Base-by-base conservation (phyloP, 805 yeast species). In the Komagataella ulmi region DNA sequence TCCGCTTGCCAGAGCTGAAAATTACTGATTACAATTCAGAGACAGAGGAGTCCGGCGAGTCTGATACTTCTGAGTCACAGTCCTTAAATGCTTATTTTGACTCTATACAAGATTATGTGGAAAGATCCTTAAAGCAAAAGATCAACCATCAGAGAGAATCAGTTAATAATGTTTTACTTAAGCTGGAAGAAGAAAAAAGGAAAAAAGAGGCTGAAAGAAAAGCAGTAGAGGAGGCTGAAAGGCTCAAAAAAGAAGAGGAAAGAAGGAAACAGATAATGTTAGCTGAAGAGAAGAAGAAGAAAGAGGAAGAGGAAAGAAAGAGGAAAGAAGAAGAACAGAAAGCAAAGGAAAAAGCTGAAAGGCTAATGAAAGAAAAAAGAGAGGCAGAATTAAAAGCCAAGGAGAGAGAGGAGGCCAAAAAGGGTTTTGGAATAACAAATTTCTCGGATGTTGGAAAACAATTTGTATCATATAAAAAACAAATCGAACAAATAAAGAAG, bases 401-500 rank as follows among this genome's bases (percentile, higher is more conserved):
- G 17, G 48, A 18, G 14, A 58, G 56, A 47, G 54, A 53, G 19
- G 53, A 52, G 21, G 59, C 59, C 49, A 52, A 55, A 48, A 55
- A 53, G 40, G 57, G 58, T 12, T 56, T 56, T 50, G 60, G 57
- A 12, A 60, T 58, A 44, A 68, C 74, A 0, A 65, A 69, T 52
- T 69, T 62, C 18, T 45, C 49, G 0, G 59, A 56, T 3, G 69
- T 80, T 24, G 80, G 76, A 52, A 59, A 62, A 40, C 66, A 61
- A 17, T 82, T 76, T 55, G 52, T 68, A 36, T 66, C 72, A 53
- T 77, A 81, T 60, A 80, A 73, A 55, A 61, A 71, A 47, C 75
- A 72, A 56, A 83, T 83, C 43, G 60, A 60, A 8, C 74, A 76
- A 46, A 85, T 88, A 54, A 87, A 89, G 60, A 56, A 55, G 1